A percentile compares a stretch with the other conserved stretches of the same genome.
These are phyloP conservation scores for Irpex sp. DNA, from an alignment of 1,284 basidiomycete genomes.

Conservation along the genomic window DNA sequence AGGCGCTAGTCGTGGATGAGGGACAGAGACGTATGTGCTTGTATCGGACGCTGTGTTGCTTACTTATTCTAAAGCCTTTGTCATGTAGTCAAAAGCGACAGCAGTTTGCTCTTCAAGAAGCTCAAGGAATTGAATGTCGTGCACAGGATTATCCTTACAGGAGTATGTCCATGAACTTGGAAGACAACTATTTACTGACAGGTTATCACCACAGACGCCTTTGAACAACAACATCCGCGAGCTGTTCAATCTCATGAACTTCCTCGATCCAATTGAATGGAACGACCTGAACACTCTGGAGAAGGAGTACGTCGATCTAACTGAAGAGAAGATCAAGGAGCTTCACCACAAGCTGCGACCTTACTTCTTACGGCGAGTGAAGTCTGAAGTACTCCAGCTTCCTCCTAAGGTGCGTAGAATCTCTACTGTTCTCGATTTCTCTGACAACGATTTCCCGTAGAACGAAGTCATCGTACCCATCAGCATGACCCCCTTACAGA, in stretches of 20 bases:
- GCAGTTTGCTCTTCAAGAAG: constrained; percentile 77
- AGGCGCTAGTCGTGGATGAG: constrained; percentile 89
- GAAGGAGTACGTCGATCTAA: constrained; percentile 70
- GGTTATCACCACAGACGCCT: constrained; percentile 61
- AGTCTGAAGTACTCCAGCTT: constrained; percentile 88
- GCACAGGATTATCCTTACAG: constrained; percentile 91
- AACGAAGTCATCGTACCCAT: constrained; percentile 91
- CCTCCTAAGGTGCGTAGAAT: constrained; percentile 74
- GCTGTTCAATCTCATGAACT: constrained; percentile 93
- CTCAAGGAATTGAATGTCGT: constrained; percentile 76
- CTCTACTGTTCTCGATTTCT: constrained; percentile 2
- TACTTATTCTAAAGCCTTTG: constrained; percentile 3
- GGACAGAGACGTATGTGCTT: constrained; percentile 77
- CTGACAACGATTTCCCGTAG: constrained; percentile 30
- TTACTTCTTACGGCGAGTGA: constrained; percentile 91
- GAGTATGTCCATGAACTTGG: constrained; percentile 39
- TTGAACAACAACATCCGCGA: constrained; percentile 97
- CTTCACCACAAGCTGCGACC: constrained; percentile 80
- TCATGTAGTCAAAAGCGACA: constrained; percentile 74
- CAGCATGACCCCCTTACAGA: constrained; percentile 86
- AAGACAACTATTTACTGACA: not conserved
- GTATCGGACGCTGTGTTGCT: not conserved
- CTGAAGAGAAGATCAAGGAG: constrained; percentile 74
- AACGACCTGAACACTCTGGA: constrained; percentile 68
- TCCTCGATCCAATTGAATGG: constrained; percentile 80